These are phyloP conservation scores for Cicer judaicum DNA, from an alignment of 306 rosid genomes.

Conservation along the genomic window DNA sequence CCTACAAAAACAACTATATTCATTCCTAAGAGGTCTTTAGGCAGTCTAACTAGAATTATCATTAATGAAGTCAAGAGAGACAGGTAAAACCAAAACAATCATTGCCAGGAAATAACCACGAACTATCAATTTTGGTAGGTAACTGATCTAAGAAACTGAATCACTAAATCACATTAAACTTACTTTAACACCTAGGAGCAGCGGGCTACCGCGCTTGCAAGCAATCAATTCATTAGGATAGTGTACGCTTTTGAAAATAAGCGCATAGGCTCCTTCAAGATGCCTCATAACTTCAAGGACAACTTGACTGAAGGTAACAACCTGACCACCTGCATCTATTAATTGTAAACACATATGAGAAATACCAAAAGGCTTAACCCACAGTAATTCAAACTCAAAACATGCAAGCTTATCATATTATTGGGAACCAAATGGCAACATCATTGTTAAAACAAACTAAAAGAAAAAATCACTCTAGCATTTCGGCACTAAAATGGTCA, in stretches of 20 bases:
- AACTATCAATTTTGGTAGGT: conserved; percentile 1
- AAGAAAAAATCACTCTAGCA: background rate
- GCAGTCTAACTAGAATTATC: conserved; percentile 32
- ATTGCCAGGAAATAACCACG: background rate
- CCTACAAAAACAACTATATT: conserved; percentile 21
- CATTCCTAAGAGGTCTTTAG: conserved; percentile 11
- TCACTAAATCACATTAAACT: conserved; percentile 43
- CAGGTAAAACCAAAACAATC: conserved; percentile 15
- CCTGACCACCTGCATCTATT: conserved; percentile 67
- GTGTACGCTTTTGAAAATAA: conserved; percentile 88
- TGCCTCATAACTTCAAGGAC: conserved; percentile 99
- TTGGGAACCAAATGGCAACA: conserved; percentile 9
- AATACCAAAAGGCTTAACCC: background rate
- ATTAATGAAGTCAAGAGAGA: conserved; percentile 1
- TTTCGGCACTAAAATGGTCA: conserved; percentile 12
- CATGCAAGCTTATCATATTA: background rate
- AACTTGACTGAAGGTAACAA: conserved; percentile 90
- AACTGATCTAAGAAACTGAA: conserved; percentile 14
- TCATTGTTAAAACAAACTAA: conserved; percentile 1
- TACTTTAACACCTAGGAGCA: conserved; percentile 94
- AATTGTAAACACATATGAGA: conserved; percentile 1
- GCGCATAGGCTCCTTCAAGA: conserved; percentile 99
- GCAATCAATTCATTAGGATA: conserved; percentile 98
- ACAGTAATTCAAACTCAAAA: too few relatives aligned
- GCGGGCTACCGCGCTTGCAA: conserved; percentile 98